A percentile compares a stretch with the other conserved stretches of the same genome.
Evolutionary conservation across 2,329 filamentous ascomycete genomes (phyloP).

Genomic region (Calonectria leucothoes): DNA sequence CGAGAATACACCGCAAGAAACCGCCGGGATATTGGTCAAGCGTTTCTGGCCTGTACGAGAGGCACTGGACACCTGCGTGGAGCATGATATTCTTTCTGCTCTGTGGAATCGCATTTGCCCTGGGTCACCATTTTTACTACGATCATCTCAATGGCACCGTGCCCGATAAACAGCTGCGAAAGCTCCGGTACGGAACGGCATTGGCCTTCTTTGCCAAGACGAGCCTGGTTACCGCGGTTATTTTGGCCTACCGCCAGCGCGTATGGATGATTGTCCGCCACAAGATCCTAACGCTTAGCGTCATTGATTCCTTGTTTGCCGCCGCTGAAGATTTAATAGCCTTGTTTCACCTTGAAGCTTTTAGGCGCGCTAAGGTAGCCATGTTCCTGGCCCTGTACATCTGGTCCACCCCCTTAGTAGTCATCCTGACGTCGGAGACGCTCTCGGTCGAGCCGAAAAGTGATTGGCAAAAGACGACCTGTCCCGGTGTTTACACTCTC

Average conservation of each 20-base stretch:
- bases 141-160: background rate
- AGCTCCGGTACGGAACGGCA: background rate
- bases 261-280: conserved; percentile 8
- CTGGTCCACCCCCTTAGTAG: conserved; percentile 22
- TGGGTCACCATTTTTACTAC: background rate
- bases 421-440: conserved; percentile 23
- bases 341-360: conserved; percentile 19
- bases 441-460: conserved; percentile 3
- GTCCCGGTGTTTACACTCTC: conserved; percentile 8
- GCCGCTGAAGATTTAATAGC: conserved; percentile 11
- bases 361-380: background rate
- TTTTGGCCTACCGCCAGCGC: background rate
- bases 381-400: conserved; percentile 26
- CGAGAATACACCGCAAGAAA: background rate
- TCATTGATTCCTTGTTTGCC: conserved; percentile 22
- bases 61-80: background rate
- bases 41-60: background rate
- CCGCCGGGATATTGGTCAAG: background rate
- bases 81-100: conserved; percentile 1
- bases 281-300: conserved; percentile 20
- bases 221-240: background rate
- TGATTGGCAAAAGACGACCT: background rate
- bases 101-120: background rate
- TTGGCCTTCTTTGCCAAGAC: conserved; percentile 7
- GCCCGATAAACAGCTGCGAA: background rate